phyloP scores from a whole-genome alignment of 2,329 filamentous ascomycete genomes.

The Periconia digitata region DNA sequence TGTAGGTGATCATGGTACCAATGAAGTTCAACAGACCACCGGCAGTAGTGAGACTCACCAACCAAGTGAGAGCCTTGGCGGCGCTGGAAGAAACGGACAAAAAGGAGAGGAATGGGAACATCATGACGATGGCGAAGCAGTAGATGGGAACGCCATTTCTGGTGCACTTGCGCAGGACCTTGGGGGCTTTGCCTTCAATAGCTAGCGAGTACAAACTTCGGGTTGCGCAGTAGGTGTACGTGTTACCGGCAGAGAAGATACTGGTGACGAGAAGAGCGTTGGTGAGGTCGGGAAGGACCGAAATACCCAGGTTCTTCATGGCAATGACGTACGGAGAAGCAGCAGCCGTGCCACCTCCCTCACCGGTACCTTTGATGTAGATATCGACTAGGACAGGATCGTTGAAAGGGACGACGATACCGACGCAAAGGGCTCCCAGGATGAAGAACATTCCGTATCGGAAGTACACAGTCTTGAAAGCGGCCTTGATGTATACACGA shows the following conservation, averaged over 20 bases:
- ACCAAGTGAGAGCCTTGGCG: slow-evolving; percentile 71
- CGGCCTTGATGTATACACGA: slow-evolving; percentile 49
- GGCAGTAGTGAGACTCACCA: slow-evolving; percentile 71
- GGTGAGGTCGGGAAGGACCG: slow-evolving; percentile 58
- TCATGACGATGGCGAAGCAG: slow-evolving; percentile 66
- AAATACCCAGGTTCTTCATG: slow-evolving; percentile 57
- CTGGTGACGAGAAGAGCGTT: slow-evolving; percentile 59
- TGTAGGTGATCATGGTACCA: slow-evolving; percentile 60
- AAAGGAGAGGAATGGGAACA: slow-evolving; percentile 72
- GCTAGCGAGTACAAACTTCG: slow-evolving; percentile 57
- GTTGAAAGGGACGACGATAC: slow-evolving; percentile 60
- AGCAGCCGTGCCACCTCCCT: slow-evolving; percentile 51
- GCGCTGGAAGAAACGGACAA: slow-evolving; percentile 68
- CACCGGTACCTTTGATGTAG: slow-evolving; percentile 19
- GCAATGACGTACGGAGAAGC: slow-evolving; percentile 66
- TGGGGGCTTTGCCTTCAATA: slow-evolving; percentile 56
- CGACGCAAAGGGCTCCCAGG: slow-evolving; percentile 47
- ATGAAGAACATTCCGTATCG: slow-evolving; percentile 53
- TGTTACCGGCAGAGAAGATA: slow-evolving; percentile 59
- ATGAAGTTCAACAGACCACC: slow-evolving; percentile 57
- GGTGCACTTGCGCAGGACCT: slow-evolving; percentile 60
- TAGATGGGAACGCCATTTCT: slow-evolving; percentile 71
- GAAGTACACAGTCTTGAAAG: slow-evolving; percentile 52
- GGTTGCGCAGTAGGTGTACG: slow-evolving; percentile 57
- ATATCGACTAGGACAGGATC: slow-evolving; percentile 69